Evolutionary conservation across 163 green algal species (phyloP), one percentile per base, ranked within the genome.

Genomic region (Scenedesmus sp.): DNA sequence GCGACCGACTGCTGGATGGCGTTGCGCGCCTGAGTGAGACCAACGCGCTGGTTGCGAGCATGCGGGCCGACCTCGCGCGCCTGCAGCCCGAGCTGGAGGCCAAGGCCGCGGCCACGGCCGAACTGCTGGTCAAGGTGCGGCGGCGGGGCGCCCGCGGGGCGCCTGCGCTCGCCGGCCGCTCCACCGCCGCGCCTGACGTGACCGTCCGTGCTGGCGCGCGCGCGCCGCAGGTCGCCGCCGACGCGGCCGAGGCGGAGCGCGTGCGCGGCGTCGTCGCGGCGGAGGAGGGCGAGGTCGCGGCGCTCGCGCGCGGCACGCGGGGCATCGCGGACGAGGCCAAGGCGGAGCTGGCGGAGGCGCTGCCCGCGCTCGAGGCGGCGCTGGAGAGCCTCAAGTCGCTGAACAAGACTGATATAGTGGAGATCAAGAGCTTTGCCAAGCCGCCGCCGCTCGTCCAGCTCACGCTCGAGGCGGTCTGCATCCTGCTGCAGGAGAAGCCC

Each of bases 371-470:
- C 17, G 80, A 95, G 31, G 86, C 87, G 1, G 92, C 93, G 0
- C 58, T 94, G 20, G 84, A 94, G 66, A 90, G 88, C 39, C 84
- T 97, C 31, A 94, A 94, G 63, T 84, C 90, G 31, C 88, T 94
- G 5, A 93, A 92, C 78, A 90, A 90, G 86, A 88, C 88, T 18
- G 93, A 96, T 84, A 96, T 96, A 69, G 87, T 89, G 3, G 69
- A 97, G 86, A 95, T 97, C 82, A 96, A 96, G 87, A 92, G 85
- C 13, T 95, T 97, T 70, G 36, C 88, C 28, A 97, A 96, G 85
- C 93, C 93, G 36, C 93, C 93, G 22, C 84, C 90, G 24, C 85
- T 96, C 26, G 93, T 97, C 70, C 86, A 94, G 88, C 91, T 94
- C 88, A 96, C 92, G 0, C 94, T 97, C 89, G 93, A 97, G 85